These are phyloP conservation scores for Claviceps sp. DNA, from an alignment of 2,329 filamentous ascomycete species.

Conservation along the genomic window DNA sequence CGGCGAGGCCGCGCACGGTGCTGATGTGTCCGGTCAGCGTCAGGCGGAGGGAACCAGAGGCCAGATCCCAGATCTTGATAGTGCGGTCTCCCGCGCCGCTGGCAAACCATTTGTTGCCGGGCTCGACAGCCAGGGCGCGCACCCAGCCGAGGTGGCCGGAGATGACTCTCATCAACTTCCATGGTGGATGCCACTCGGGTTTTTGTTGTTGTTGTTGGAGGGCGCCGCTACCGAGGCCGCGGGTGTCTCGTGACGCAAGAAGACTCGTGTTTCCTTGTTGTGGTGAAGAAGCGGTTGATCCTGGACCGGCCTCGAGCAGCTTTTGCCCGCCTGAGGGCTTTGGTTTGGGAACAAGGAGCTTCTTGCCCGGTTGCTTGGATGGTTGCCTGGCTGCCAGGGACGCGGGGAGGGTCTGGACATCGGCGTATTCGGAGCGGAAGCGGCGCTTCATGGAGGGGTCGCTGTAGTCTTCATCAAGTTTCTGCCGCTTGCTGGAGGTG, in stretches of 20 bases:
- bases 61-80: slow-evolving; percentile 98
- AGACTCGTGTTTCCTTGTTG: slow-evolving; percentile 14
- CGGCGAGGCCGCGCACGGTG: slow-evolving; percentile 79
- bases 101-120: slow-evolving; percentile 95
- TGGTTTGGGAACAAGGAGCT: slow-evolving; percentile 9
- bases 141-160: slow-evolving; percentile 97
- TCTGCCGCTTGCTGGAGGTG: slow-evolving; percentile 22
- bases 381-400: slow-evolving; percentile 70
- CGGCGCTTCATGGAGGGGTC: slow-evolving; percentile 29
- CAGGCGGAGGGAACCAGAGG: slow-evolving; percentile 68
- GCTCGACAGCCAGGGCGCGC: slow-evolving; percentile 76
- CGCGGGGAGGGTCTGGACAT: slow-evolving; percentile 64
- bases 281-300: background rate
- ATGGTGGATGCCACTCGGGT: slow-evolving; percentile 94
- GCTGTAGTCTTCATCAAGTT: slow-evolving; percentile 21
- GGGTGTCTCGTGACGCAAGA: slow-evolving; percentile 14
- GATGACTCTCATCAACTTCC: slow-evolving; percentile 97
- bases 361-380: slow-evolving; percentile 22
- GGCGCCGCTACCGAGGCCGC: slow-evolving; percentile 1
- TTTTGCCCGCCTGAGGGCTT: slow-evolving; percentile 19
- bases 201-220: slow-evolving; percentile 34
- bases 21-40: slow-evolving; percentile 92
- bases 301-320: slow-evolving; percentile 23
- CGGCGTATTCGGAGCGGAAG: slow-evolving; percentile 61
- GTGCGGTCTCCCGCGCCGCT: slow-evolving; percentile 90